These are phyloP conservation scores for Alternaria sp. DNA, from an alignment of 2,329 filamentous ascomycete genomes.

Conservation along the genomic window DNA sequence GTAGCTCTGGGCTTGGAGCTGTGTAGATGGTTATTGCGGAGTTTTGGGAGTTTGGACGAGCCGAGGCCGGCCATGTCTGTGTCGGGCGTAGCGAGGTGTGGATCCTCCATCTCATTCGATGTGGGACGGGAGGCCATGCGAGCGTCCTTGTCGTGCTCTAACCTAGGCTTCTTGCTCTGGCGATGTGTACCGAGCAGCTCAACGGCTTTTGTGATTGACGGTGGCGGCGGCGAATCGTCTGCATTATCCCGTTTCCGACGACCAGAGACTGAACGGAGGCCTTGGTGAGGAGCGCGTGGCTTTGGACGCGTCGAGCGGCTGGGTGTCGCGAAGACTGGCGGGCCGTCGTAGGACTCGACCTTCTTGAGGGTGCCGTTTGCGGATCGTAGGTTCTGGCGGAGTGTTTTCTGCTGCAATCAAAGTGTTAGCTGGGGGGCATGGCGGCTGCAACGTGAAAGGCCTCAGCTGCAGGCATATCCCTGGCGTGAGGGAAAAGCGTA, in stretches of 20 bases:
- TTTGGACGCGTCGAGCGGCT: slow-evolving; percentile 48
- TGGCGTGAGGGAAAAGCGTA: slow-evolving; percentile 48
- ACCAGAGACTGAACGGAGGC: slow-evolving; percentile 38
- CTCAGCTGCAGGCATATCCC: slow-evolving; percentile 28
- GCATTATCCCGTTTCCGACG: slow-evolving; percentile 55
- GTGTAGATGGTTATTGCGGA: slow-evolving; percentile 26
- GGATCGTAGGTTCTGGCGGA: slow-evolving; percentile 55
- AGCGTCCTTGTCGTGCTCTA: slow-evolving; percentile 34
- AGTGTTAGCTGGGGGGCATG: slow-evolving; percentile 34
- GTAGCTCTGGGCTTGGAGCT: slow-evolving; percentile 30
- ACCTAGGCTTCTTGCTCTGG: slow-evolving; percentile 60
- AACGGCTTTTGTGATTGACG: slow-evolving; percentile 64
- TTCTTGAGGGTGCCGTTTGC: slow-evolving; percentile 59
- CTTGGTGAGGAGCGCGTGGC: slow-evolving; percentile 28
- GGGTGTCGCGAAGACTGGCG: slow-evolving; percentile 53
- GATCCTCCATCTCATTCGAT: slow-evolving; percentile 46
- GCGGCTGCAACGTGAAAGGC: slow-evolving; percentile 29
- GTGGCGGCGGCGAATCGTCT: slow-evolving; percentile 57
- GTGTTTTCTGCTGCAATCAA: slow-evolving; percentile 53
- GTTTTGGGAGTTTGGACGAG: slow-evolving; percentile 32
- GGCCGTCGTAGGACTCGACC: slow-evolving; percentile 51
- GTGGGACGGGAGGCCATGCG: slow-evolving; percentile 35
- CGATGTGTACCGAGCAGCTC: slow-evolving; percentile 60
- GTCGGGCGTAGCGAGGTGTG: slow-evolving; percentile 50
- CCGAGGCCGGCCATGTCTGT: slow-evolving; percentile 43